Evolutionary conservation across 139 green algal genomes (phyloP).

Genomic region (Micractinium conductrix): DNA sequence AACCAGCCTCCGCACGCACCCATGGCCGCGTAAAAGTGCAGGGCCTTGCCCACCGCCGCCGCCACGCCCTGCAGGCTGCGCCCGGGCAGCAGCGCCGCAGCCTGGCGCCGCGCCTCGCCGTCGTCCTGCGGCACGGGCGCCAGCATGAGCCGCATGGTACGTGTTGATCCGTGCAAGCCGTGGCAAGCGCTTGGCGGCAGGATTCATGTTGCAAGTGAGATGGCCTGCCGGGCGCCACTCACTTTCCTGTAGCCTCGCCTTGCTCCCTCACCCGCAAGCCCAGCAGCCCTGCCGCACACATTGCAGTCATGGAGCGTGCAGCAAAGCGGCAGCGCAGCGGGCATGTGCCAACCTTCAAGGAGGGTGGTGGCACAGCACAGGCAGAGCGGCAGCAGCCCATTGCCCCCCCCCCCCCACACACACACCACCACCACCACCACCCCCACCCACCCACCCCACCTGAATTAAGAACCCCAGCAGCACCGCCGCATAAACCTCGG

Average conservation of each 20-base stretch:
- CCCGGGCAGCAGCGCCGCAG: conserved; percentile 45
- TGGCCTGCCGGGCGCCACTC: not conserved
- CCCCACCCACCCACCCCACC: not conserved
- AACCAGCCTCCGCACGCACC: not conserved
- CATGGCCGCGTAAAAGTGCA: conserved; percentile 69
- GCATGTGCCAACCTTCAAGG: not conserved
- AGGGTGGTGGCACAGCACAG: too few relatives aligned
- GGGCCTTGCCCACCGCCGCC: conserved; percentile 53
- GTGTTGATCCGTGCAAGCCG: not conserved
- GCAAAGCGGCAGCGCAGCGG: not conserved
- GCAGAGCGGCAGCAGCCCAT: too few relatives aligned
- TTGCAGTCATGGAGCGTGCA: too few relatives aligned
- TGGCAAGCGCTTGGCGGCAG: too few relatives aligned
- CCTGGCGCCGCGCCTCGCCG: not conserved
- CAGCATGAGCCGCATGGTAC: not conserved
- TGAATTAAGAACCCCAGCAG: conserved; percentile 76
- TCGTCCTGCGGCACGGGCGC: conserved; percentile 38
- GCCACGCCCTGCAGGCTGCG: conserved; percentile 56
- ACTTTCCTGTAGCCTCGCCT: not conserved
- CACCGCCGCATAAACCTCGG: conserved; percentile 75
- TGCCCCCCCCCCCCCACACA: not conserved
- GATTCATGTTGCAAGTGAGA: too few relatives aligned
- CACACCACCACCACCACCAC: not conserved
- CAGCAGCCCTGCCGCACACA: not conserved
- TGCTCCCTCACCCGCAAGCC: not conserved